Evolutionary conservation across 208 protist genomes (phyloP).

Genomic region (Trypanosomatidae sp.): DNA sequence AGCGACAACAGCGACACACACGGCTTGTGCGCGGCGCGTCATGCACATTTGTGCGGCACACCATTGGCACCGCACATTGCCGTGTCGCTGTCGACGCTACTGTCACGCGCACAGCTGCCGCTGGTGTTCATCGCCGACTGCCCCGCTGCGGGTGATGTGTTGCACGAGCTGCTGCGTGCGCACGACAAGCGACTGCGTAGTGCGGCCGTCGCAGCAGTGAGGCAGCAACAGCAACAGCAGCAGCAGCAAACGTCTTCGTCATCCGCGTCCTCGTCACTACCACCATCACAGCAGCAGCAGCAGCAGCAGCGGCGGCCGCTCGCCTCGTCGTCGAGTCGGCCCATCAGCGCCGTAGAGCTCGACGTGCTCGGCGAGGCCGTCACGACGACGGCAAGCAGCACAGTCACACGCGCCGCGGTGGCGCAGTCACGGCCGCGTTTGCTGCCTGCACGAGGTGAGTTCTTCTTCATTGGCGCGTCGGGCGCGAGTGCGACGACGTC

Average conservation of each 20-base stretch:
- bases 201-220: too few species aligned
- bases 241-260: slow-evolving; percentile 32
- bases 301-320: slow-evolving; percentile 31
- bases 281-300: too few species aligned
- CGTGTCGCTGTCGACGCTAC: slow-evolving; percentile 41
- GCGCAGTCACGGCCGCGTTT: too few species aligned
- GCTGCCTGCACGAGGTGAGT: slow-evolving; percentile 42
- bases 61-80: slow-evolving; percentile 25
- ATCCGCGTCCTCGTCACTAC: too few species aligned
- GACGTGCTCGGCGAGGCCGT: slow-evolving; percentile 6
- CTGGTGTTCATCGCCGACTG: slow-evolving; percentile 81
- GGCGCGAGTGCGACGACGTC: slow-evolving; percentile 15
- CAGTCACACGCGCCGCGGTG: too few species aligned
- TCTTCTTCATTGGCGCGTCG: slow-evolving; percentile 82
- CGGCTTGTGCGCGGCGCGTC: slow-evolving; percentile 21
- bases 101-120: slow-evolving; percentile 41
- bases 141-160: slow-evolving; percentile 42
- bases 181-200: too few species aligned
- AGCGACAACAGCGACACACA: slow-evolving; percentile 27
- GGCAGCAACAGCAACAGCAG: slow-evolving; percentile 44
- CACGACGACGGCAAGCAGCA: not conserved
- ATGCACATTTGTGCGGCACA: slow-evolving; percentile 5
- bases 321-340: slow-evolving; percentile 11
- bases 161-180: slow-evolving; percentile 51
- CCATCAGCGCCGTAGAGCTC: slow-evolving; percentile 15